A percentile compares a stretch with the other conserved stretches of the same genome.
Evolutionary conservation across 441 rosid species (phyloP).

Genomic region (Biscutella auriculata): DNA sequence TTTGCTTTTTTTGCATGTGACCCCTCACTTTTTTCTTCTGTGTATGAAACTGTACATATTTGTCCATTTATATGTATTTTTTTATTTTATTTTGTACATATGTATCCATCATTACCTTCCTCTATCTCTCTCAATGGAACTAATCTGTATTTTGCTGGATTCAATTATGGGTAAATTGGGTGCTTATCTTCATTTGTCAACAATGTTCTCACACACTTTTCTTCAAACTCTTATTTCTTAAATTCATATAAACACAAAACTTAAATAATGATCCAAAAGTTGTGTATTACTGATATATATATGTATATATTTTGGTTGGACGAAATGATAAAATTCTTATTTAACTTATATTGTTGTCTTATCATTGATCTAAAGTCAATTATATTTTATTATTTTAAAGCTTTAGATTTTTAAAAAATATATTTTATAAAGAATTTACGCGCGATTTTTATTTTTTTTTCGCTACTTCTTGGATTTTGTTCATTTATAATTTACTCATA

Average conservation of each 20-base stretch:
- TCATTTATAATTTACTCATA: too few relatives aligned
- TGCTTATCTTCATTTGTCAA: constrained; percentile 22
- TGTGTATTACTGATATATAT: not conserved
- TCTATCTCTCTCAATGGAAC: constrained; percentile 10
- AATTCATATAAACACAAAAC: not conserved
- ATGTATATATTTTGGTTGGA: too few relatives aligned
- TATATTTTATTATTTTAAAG: too few relatives aligned
- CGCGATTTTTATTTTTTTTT: too few relatives aligned
- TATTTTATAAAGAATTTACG: too few relatives aligned
- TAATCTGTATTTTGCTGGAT: constrained; percentile 17
- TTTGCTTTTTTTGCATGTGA: constrained; percentile 17
- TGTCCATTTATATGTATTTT: not conserved
- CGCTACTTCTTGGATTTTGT: too few relatives aligned
- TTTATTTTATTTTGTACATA: not conserved
- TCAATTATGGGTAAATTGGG: constrained; percentile 15
- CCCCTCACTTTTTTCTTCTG: constrained; percentile 10
- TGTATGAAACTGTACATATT: constrained; percentile 16
- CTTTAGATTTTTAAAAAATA: too few relatives aligned
- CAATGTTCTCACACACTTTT: constrained; percentile 7
- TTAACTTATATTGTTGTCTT: too few relatives aligned
- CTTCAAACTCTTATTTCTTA: not conserved
- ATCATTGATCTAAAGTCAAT: too few relatives aligned
- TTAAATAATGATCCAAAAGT: too few relatives aligned
- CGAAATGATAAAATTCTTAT: too few relatives aligned
- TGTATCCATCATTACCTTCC: constrained; percentile 11